Evolutionary conservation across 805 yeast genomes (phyloP).

Genomic region (Wickerhamomyces ciferrii): DNA sequence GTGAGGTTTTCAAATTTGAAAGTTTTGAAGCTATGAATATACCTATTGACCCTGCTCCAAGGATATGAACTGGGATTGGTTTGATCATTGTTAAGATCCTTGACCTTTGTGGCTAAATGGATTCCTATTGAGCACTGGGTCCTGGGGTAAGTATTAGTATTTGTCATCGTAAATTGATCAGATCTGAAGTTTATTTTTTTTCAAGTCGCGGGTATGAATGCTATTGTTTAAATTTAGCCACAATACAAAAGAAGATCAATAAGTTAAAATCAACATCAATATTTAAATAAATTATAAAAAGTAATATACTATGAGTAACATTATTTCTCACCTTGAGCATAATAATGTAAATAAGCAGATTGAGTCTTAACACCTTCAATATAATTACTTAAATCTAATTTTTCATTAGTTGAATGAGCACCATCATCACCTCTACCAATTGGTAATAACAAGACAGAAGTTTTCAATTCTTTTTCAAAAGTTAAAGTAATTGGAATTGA

Average conservation of each 20-base stretch:
- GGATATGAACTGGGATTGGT: constrained; percentile 9
- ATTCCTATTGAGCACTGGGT: no score
- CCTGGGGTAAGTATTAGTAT: no score
- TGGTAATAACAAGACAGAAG: constrained; percentile 85
- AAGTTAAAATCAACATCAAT: no score
- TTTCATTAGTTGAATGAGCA: constrained; percentile 97
- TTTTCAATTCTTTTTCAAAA: constrained; percentile 81
- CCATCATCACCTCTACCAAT: constrained; percentile 99
- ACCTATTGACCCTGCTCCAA: constrained; percentile 24
- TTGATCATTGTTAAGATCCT: no score
- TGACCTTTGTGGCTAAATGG: no score
- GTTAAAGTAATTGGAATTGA: constrained; percentile 96
- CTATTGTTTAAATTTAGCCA: no score
- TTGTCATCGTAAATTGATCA: no score
- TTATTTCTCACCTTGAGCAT: constrained; percentile 30
- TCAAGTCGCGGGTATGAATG: no score
- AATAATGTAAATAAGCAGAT: constrained; percentile 90
- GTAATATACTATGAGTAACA: no score
- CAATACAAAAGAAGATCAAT: no score
- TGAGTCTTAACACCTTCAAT: constrained; percentile 91
- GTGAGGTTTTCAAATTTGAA: constrained; percentile 10
- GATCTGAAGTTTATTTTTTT: no score
- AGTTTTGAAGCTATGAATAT: constrained; percentile 20
- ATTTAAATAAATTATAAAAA: no score
- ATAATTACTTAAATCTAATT: constrained; percentile 82